Base-by-base conservation (phyloP, 2,329 filamentous ascomycete species). In the Colletotrichum lini region DNA sequence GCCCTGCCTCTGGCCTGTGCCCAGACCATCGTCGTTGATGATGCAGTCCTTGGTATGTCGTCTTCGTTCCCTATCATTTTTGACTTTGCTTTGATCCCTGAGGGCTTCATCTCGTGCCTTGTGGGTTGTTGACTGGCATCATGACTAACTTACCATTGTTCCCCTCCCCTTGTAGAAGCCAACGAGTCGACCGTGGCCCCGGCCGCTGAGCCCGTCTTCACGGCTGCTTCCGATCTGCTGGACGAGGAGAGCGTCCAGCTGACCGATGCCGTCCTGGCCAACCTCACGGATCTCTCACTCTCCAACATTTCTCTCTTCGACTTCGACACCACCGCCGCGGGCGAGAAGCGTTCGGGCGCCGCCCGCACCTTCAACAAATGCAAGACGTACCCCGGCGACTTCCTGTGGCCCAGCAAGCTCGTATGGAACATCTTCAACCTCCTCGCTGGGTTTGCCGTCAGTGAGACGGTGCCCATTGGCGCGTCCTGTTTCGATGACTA, bases 391-490 rank as follows among this genome's bases (percentile, higher is more conserved):
- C 79, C 78, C 3, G 77, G 78, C 2, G 79, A 80, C n/a, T 45
- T 65, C 12, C 59, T 75, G 0, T 81, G 76, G 71, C 79, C 79
- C 1, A 58, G 60, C 30, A 67, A 73, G n/a, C 13, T 73, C 10
- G 68, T 76, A 13, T 81, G 80, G 79, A 76, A 77, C 54, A 64
- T 76, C 52, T 78, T 84, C 23, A 73, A 83, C 57, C 59, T 79
- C 21, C 75, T 83, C 2, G 75, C 68, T 1, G 79, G 78, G 18
- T 79, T 79, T 15, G 76, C 76, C 9, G 65, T 82, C 9, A 76
- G 81, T 60, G 74, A 79, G 73, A 80, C 80, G 1, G 72, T 78
- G 4, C 81, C 80, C 0, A 73, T 80, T 4, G 79, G 76, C 2
- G 77, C 80, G 2, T 70, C 75, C 4, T 83, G 80, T 68, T 82